A percentile compares a stretch with the other conserved stretches of the same genome.
Conservation (phyloP, 495 filamentous ascomycete species). For the Amniculicola lignicola region DNA sequence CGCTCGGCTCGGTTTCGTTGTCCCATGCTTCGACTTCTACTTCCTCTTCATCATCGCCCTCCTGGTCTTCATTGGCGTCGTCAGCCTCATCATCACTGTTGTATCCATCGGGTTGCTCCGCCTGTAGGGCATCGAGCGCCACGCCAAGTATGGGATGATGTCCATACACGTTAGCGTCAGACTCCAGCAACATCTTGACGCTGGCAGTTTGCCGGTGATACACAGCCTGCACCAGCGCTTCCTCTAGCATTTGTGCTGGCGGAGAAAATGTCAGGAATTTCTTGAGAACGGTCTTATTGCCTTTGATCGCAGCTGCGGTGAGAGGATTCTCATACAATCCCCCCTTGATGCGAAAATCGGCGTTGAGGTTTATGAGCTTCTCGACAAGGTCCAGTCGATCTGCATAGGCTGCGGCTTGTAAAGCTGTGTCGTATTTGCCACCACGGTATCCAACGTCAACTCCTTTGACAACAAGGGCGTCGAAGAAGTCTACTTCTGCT, state of each 20-base stretch:
- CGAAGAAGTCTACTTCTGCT: conserved; percentile 34
- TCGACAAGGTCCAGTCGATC: conserved; percentile 25
- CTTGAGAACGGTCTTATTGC: conserved; percentile 6
- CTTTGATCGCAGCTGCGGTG: conserved; percentile 5
- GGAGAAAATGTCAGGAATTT: conserved; percentile 7
- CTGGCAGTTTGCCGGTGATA: conserved; percentile 1
- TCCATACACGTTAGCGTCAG: conserved; percentile 16
- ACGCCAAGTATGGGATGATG: conserved; percentile 14
- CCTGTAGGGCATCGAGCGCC: conserved; percentile 10
- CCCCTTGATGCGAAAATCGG: conserved; percentile 21
- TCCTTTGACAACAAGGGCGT: conserved; percentile 32
- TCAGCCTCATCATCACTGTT: conserved; percentile 21
- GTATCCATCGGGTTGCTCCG: conserved; percentile 1
- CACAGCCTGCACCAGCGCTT: conserved; percentile 18
- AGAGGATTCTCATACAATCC: conserved; percentile 12
- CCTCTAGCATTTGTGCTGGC: conserved; percentile 19
- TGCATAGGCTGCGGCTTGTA: conserved; percentile 32
- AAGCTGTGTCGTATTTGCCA: conserved; percentile 30
- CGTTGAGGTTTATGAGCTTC: conserved; percentile 30
- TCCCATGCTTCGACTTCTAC: conserved; percentile 15
- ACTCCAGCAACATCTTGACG: conserved; percentile 21
- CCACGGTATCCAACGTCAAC: conserved; percentile 36
- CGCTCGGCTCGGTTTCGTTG: conserved; percentile 10
- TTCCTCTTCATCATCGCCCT: conserved; percentile 15
- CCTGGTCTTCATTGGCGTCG: conserved; percentile 7